A percentile compares a stretch with the other conserved stretches of the same genome.
phyloP scores from a whole-genome alignment of 352 stramenopile genomes.

The Phytophthora macrochlamydospora region DNA sequence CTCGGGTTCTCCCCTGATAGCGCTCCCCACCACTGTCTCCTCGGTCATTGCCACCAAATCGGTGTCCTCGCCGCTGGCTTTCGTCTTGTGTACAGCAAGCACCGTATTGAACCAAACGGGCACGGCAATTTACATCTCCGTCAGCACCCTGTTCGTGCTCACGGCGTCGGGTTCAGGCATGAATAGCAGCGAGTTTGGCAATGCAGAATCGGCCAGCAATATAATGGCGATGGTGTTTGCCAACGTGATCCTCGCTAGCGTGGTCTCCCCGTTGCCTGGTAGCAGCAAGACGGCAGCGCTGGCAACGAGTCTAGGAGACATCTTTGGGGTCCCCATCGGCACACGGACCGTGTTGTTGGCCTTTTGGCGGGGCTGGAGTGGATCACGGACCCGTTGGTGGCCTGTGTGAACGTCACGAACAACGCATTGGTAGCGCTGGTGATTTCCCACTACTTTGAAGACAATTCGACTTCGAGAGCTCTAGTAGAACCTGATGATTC shows the following conservation, averaged over 20 bases:
- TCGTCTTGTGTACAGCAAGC: constrained; percentile 57
- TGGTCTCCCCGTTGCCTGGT: constrained; percentile 47
- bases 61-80: constrained; percentile 61
- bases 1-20: constrained; percentile 53
- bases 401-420: constrained; percentile 58
- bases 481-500: constrained; percentile 3
- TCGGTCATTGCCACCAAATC: constrained; percentile 54
- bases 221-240: constrained; percentile 43
- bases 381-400: constrained; percentile 61
- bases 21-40: constrained; percentile 56
- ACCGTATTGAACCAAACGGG: constrained; percentile 68
- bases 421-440: constrained; percentile 55
- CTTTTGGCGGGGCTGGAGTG: constrained; percentile 60
- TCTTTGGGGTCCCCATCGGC: constrained; percentile 44
- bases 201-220: constrained; percentile 26
- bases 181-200: constrained; percentile 17
- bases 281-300: constrained; percentile 39
- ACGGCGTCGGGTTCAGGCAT: constrained; percentile 23
- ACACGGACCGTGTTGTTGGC: constrained; percentile 36
- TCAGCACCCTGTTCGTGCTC: constrained; percentile 54
- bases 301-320: constrained; percentile 44
- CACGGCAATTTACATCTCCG: constrained; percentile 57
- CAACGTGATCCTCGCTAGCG: constrained; percentile 41
- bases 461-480: constrained; percentile 27
- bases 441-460: constrained; percentile 56